These are phyloP conservation scores for Citrullus amarus DNA, from an alignment of 306 rosid genomes.

Conservation along the genomic window DNA sequence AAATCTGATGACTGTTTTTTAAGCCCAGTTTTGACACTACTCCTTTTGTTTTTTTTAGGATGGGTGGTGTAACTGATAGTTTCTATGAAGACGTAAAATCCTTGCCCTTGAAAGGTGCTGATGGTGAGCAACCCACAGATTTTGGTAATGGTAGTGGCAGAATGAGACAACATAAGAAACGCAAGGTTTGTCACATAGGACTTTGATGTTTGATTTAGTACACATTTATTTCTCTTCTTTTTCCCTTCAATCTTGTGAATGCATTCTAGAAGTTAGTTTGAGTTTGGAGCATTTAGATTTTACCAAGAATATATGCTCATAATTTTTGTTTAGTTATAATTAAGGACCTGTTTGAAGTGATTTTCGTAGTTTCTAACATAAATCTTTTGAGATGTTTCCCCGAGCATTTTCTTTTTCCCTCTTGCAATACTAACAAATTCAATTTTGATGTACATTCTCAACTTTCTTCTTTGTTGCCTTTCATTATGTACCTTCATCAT, in stretches of 20 bases:
- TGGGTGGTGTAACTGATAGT: slow-evolving; percentile 68
- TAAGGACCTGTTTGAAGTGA: too few relatives aligned
- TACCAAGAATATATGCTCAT: not conserved
- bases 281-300: not conserved
- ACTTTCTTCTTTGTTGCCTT: not conserved
- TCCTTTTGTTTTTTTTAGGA: slow-evolving; percentile 29
- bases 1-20: not conserved
- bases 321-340: not conserved
- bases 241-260: not conserved
- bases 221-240: not conserved
- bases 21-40: not conserved
- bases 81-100: slow-evolving; percentile 68
- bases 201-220: not conserved
- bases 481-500: too few relatives aligned
- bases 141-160: slow-evolving; percentile 26
- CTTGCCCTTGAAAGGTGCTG: slow-evolving; percentile 48
- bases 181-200: slow-evolving; percentile 36
- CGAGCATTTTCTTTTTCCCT: not conserved
- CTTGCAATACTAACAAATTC: not conserved
- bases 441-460: not conserved
- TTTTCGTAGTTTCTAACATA: not conserved
- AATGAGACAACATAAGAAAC: slow-evolving; percentile 41
- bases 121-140: slow-evolving; percentile 24
- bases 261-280: not conserved
- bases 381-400: not conserved